Evolutionary conservation across 495 filamentous ascomycete genomes (phyloP), one percentile per base, ranked within the genome.

Genomic region (Chaetomidium leptoderma): DNA sequence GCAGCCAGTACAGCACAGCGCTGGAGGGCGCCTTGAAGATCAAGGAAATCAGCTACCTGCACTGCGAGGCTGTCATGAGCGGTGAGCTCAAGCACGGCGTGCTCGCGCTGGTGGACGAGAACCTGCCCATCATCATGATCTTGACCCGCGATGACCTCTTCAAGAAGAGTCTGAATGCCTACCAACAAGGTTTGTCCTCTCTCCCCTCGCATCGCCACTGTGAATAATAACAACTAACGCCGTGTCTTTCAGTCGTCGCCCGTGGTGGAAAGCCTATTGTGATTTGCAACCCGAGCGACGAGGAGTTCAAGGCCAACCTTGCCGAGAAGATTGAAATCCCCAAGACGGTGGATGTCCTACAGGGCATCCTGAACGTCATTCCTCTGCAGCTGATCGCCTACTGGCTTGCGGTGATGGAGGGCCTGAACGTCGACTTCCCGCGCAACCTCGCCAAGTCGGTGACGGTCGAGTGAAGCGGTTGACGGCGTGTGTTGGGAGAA

Each of bases 11-110:
- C 74, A 92, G 93, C 48, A 98, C 93, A 64, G 93, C 93, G 19
- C 86, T 98, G 40, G 93, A 98, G 78, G 93, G 93, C 83, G 93
- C 93, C 46, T 81, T 98, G 35, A 98, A 98, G 80, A 98, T 98
- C 70, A 98, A 98, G 83, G 93, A 98, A 77, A 98, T 98, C 63
- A 97, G 93, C 44, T 98, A 98, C 72, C 87, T 98, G 49, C 93
- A 98, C 72, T 98, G 93, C 72, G 93, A 98, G 78, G 93, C 93
- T 67, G 93, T 98, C 74, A 98, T 98, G 93, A 97, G 93, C 57
- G 93, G 93, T 70, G 93, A 98, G 76, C 76, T 98, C 62, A 98
- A 98, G 79, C 93, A 98, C 72, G 93, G 93, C 78, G 93, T 98
- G 54, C 79, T 98, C 67, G 93, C 93, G 45, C 81, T 98, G 57